Evolutionary conservation across 495 filamentous ascomycete species (phyloP).

Genomic region (Immersiella caudata): DNA sequence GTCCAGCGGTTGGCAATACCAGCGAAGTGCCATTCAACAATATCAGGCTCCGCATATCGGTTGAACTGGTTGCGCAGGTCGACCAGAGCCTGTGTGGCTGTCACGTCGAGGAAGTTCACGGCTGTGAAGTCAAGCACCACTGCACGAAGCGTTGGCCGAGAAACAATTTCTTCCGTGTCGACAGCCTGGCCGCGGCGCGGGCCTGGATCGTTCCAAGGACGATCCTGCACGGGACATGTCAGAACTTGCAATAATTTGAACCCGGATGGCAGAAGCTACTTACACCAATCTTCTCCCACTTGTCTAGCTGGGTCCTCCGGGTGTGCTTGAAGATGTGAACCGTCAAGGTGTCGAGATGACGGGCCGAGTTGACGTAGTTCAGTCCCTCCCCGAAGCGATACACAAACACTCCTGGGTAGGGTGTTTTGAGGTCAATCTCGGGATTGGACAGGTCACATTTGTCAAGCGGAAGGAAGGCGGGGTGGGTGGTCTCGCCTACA

Average conservation of each 20-base stretch:
- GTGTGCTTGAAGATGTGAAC: constrained; percentile 47
- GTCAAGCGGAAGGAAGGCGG: constrained; percentile 48
- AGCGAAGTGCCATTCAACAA: constrained; percentile 57
- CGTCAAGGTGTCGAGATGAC: constrained; percentile 50
- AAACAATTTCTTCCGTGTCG: constrained; percentile 34
- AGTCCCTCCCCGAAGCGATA: constrained; percentile 57
- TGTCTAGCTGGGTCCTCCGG: constrained; percentile 41
- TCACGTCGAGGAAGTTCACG: constrained; percentile 53
- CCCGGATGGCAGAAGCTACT: too few species aligned
- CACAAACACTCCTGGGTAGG: constrained; percentile 54
- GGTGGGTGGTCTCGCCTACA: constrained; percentile 27
- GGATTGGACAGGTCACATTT: constrained; percentile 50
- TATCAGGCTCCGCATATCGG: constrained; percentile 51
- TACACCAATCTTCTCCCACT: constrained; percentile 40
- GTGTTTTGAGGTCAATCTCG: constrained; percentile 39
- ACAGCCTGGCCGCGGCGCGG: constrained; percentile 60
- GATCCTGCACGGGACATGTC: constrained; percentile 29
- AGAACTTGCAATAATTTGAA: too few species aligned
- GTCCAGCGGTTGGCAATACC: constrained; percentile 53
- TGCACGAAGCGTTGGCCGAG: constrained; percentile 48
- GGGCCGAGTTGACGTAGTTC: constrained; percentile 56
- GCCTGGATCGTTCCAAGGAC: constrained; percentile 87
- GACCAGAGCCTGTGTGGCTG: constrained; percentile 52
- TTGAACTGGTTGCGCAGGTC: constrained; percentile 53
- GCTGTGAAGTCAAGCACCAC: constrained; percentile 54